Conservation (phyloP, 2,329 filamentous ascomycete genomes). For the Xylaria digitata region DNA sequence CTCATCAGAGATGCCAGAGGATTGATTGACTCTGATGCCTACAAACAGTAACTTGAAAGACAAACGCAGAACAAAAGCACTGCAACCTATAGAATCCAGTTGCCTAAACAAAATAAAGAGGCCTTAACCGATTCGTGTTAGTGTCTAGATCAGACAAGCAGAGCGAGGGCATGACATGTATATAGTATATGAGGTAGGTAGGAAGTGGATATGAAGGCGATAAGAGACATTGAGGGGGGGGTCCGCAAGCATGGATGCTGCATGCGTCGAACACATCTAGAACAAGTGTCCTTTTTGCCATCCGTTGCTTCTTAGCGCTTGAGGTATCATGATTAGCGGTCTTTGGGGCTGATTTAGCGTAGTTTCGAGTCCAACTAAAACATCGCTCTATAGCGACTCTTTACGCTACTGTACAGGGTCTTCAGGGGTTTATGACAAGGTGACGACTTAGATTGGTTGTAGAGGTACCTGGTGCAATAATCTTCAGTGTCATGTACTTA, state of each 20-base stretch:
- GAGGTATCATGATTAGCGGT: not conserved
- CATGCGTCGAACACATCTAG: constrained; percentile 26
- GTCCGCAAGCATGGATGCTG: too few relatives aligned
- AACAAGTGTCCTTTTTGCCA: constrained; percentile 40
- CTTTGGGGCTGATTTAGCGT: not conserved
- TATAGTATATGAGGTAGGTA: too few relatives aligned
- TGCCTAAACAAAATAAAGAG: not conserved
- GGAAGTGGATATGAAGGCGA: not conserved
- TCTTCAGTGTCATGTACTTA: too few relatives aligned
- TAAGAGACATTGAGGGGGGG: not conserved
- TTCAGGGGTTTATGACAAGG: constrained; percentile 2
- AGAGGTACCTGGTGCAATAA: not conserved
- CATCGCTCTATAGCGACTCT: not conserved
- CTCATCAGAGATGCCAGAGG: not conserved
- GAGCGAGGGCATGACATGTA: not conserved
- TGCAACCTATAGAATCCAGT: not conserved
- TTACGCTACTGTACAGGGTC: not conserved
- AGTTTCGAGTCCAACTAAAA: not conserved
- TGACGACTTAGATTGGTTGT: too few relatives aligned
- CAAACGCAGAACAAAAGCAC: not conserved
- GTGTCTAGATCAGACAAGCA: not conserved
- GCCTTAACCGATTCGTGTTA: too few relatives aligned
- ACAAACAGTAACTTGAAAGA: not conserved
- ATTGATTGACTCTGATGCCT: not conserved
- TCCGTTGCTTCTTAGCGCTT: not conserved